Conservation (phyloP, 345 rosid species). For the Rhodamnia argentea region DNA sequence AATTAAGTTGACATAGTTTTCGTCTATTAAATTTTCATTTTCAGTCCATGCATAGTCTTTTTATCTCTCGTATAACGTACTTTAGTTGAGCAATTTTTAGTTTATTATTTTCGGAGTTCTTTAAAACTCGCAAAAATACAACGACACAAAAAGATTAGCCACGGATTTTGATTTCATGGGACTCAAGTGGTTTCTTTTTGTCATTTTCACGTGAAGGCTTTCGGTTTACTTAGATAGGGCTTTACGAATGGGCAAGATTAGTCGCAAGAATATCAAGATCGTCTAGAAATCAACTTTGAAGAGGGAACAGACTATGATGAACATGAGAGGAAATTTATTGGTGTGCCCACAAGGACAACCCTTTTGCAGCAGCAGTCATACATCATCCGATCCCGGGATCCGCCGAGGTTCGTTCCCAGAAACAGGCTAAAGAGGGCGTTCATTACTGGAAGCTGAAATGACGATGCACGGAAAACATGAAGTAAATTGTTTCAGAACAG, state of each 20-base stretch:
- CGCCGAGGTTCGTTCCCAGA: not conserved
- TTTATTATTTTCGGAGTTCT: not conserved
- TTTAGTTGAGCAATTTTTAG: not conserved
- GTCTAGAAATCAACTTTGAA: not conserved
- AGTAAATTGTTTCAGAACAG: not conserved
- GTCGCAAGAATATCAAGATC: not conserved
- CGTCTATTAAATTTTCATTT: not conserved
- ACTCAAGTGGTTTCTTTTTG: not conserved
- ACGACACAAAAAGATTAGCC: not conserved
- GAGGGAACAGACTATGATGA: not conserved
- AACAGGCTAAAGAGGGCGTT: not conserved
- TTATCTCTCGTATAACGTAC: not conserved
- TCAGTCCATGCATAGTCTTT: not conserved
- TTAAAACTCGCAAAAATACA: not conserved
- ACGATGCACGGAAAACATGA: not conserved
- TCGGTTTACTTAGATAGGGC: too few relatives aligned
- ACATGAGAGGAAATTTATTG: not conserved
- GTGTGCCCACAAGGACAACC: not conserved
- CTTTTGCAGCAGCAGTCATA: not conserved
- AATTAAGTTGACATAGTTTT: not conserved
- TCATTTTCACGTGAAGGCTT: not conserved
- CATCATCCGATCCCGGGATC: not conserved
- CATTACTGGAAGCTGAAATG: not conserved
- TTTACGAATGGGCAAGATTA: not conserved
- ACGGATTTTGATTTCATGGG: not conserved